A percentile compares a stretch with the other conserved stretches of the same genome.
Evolutionary conservation across 2,329 filamentous ascomycete genomes (phyloP).

Genomic region (Cercospora brassicicola): DNA sequence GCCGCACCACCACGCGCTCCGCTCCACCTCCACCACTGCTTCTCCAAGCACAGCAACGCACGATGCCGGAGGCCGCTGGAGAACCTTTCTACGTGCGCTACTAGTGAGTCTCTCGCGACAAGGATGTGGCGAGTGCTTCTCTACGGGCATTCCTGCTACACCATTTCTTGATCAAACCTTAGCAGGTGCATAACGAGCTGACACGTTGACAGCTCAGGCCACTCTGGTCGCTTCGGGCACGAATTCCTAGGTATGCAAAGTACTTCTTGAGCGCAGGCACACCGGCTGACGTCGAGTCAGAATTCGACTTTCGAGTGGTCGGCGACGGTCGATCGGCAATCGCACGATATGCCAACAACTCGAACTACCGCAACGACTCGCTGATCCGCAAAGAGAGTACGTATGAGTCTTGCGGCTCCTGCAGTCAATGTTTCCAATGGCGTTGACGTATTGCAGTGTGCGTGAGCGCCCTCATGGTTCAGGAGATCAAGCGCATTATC

Average conservation of each 20-base stretch:
- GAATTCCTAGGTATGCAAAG: slow-evolving; percentile 81
- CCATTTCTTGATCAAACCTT: not conserved
- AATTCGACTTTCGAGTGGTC: slow-evolving; percentile 93
- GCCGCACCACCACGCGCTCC: not conserved
- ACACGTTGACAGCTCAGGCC: slow-evolving; percentile 72
- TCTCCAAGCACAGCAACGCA: slow-evolving; percentile 23
- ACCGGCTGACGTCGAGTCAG: slow-evolving; percentile 49
- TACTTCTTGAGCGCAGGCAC: not conserved
- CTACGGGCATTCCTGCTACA: not conserved
- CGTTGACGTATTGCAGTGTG: slow-evolving; percentile 66
- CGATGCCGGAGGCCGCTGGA: slow-evolving; percentile 58
- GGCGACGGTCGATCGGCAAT: slow-evolving; percentile 91
- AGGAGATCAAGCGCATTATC: slow-evolving; percentile 96
- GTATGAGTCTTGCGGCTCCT: slow-evolving; percentile 38
- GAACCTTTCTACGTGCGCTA: slow-evolving; percentile 96
- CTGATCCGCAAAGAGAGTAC: slow-evolving; percentile 98
- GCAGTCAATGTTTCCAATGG: not conserved
- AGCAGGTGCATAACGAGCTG: slow-evolving; percentile 7
- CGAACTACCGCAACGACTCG: slow-evolving; percentile 98
- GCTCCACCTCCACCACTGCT: not conserved
- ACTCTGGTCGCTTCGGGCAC: slow-evolving; percentile 95
- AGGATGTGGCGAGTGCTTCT: not conserved
- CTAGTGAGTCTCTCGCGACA: slow-evolving; percentile 67
- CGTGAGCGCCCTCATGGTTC: slow-evolving; percentile 83
- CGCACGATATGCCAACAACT: slow-evolving; percentile 97